A percentile compares a stretch with the other conserved stretches of the same genome.
Evolutionary conservation across 495 filamentous ascomycete species (phyloP).

Genomic region (Tuber indicum): DNA sequence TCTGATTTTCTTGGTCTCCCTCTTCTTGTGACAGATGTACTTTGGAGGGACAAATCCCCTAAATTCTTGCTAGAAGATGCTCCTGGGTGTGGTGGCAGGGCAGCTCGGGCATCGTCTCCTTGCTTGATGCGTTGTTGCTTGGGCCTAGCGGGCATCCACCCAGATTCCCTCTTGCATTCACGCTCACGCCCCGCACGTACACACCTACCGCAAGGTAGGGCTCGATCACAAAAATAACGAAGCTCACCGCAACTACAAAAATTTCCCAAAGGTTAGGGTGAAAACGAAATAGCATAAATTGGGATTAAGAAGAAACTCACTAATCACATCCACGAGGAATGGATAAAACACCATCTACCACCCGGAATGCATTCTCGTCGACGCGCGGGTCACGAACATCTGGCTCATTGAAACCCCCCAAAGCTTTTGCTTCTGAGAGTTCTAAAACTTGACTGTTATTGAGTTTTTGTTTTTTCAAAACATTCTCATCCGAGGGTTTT

Average conservation of each 20-base stretch:
- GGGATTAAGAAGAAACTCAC: background rate
- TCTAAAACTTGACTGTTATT: background rate
- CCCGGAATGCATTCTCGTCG: background rate
- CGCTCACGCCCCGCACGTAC: background rate
- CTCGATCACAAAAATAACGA: background rate
- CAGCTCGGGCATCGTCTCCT: constrained; percentile 1
- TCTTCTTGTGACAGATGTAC: constrained; percentile 4
- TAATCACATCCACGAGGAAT: background rate
- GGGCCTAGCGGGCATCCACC: background rate
- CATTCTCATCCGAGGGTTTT: background rate
- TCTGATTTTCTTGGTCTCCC: constrained; percentile 10
- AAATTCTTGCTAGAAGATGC: background rate
- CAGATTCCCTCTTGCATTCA: background rate
- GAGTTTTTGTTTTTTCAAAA: background rate
- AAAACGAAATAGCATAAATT: background rate
- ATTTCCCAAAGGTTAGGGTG: background rate
- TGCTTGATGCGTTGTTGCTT: background rate
- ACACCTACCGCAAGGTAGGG: background rate
- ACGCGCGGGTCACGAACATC: background rate
- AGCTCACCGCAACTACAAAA: background rate
- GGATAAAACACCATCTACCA: background rate
- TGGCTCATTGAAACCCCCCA: background rate
- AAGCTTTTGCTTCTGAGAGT: background rate
- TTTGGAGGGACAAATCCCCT: background rate
- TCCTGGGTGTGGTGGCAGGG: background rate